Conservation (phyloP, 2,329 filamentous ascomycete genomes). For the Curvularia spicifera region DNA sequence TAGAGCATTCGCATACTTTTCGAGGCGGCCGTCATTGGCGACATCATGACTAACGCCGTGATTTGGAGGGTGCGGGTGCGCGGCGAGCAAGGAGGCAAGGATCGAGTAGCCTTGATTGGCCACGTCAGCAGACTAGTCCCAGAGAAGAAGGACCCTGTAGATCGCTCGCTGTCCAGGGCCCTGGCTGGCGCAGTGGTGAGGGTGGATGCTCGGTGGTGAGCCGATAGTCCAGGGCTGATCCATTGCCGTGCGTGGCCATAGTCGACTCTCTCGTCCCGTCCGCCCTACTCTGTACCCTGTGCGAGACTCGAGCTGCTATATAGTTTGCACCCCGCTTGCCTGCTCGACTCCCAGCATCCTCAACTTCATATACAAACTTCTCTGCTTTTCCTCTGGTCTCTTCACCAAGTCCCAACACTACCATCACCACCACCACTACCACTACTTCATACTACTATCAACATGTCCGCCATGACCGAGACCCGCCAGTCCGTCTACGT, state of each 20-base stretch:
- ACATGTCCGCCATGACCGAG: conserved; percentile 34
- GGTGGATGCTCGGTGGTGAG: conserved; percentile 26
- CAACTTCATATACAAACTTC: conserved; percentile 5
- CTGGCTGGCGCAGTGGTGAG: conserved; percentile 15
- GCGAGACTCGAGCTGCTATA: conserved; percentile 30
- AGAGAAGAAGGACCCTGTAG: conserved; percentile 43
- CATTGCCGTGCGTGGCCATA: conserved; percentile 27
- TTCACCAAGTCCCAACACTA: background rate
- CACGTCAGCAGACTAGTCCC: background rate
- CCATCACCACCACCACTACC: too few species aligned
- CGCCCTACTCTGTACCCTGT: conserved; percentile 2
- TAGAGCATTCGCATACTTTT: background rate
- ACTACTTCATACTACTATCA: too few species aligned
- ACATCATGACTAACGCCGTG: conserved; percentile 22
- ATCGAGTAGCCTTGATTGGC: conserved; percentile 27
- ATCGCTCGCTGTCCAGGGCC: conserved; percentile 34
- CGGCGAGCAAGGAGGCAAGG: conserved; percentile 13
- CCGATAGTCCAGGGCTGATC: conserved; percentile 33
- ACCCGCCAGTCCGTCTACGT: conserved; percentile 45
- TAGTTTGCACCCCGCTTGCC: conserved; percentile 30
- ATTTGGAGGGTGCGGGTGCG: conserved; percentile 9
- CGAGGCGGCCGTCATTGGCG: conserved; percentile 22
- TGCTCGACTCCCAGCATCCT: conserved; percentile 3
- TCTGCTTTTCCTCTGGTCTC: conserved; percentile 3
- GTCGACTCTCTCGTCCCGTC: conserved; percentile 17